phyloP scores from a whole-genome alignment of 306 rosid genomes.

The Mimosa bimucronata region DNA sequence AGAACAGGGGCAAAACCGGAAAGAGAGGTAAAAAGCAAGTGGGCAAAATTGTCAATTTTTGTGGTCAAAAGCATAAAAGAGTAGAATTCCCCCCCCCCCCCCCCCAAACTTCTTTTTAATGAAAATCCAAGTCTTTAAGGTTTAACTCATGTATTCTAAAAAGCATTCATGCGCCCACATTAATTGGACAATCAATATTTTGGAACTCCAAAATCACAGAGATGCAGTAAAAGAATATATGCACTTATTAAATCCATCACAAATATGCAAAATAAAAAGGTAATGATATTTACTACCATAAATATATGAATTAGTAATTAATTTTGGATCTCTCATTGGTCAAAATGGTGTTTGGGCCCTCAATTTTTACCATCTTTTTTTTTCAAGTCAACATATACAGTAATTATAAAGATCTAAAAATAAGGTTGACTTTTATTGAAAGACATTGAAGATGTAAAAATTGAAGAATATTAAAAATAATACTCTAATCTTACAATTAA shows the following conservation, averaged over 20 bases:
- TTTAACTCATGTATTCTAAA: not conserved
- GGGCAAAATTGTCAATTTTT: conserved; percentile 32
- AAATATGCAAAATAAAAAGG: not conserved
- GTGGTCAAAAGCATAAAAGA: not conserved
- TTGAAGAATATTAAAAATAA: not conserved
- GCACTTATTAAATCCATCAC: not conserved
- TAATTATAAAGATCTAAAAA: not conserved
- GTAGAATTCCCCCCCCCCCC: not conserved
- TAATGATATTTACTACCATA: not conserved
- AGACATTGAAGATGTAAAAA: not conserved
- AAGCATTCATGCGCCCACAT: not conserved
- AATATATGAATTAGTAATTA: not conserved
- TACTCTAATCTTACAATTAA: not conserved
- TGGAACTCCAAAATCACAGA: not conserved
- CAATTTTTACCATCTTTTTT: not conserved
- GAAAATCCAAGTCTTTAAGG: not conserved
- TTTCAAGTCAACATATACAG: not conserved
- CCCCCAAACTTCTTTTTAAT: not conserved
- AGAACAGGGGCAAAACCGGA: not conserved
- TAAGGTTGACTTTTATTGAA: not conserved
- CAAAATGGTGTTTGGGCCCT: not conserved
- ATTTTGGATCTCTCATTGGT: not conserved
- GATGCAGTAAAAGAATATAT: not conserved
- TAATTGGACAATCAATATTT: not conserved
- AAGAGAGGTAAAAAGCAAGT: not conserved